Evolutionary conservation across 129 eudicot genomes (phyloP).

Genomic region (Escallonia herrerae): DNA sequence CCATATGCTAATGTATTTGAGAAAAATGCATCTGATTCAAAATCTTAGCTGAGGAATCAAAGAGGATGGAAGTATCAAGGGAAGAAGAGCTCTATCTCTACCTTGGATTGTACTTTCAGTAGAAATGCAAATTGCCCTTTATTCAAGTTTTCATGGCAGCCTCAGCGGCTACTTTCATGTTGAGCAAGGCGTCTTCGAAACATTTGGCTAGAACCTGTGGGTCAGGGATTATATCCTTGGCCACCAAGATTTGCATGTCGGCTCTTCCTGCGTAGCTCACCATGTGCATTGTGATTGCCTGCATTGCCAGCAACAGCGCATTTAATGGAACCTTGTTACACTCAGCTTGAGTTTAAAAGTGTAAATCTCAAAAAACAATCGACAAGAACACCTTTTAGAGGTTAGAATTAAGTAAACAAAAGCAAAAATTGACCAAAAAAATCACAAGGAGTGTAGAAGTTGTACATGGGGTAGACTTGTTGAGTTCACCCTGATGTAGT

Average conservation of each 20-base stretch:
- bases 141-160: constrained; percentile 7
- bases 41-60: too few relatives aligned
- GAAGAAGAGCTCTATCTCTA: too few relatives aligned
- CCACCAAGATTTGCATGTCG: constrained; percentile 69
- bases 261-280: constrained; percentile 83
- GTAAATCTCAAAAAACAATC: not conserved
- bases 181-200: constrained; percentile 60
- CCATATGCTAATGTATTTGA: too few relatives aligned
- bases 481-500: constrained; percentile 42
- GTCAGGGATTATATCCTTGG: constrained; percentile 75
- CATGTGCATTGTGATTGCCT: constrained; percentile 90
- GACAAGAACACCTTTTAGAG: not conserved
- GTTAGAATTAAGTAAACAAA: too few relatives aligned
- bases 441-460: not conserved
- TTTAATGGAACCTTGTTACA: not conserved
- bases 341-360: not conserved
- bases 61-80: too few relatives aligned
- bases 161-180: constrained; percentile 54
- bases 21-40: too few relatives aligned
- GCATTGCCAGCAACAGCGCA: constrained; percentile 10
- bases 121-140: too few relatives aligned
- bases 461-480: constrained; percentile 66
- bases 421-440: too few relatives aligned
- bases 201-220: constrained; percentile 61
- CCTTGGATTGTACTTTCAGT: too few relatives aligned